These are phyloP conservation scores for Russula emetica DNA, from an alignment of 768 basidiomycete species.

Conservation along the genomic window DNA sequence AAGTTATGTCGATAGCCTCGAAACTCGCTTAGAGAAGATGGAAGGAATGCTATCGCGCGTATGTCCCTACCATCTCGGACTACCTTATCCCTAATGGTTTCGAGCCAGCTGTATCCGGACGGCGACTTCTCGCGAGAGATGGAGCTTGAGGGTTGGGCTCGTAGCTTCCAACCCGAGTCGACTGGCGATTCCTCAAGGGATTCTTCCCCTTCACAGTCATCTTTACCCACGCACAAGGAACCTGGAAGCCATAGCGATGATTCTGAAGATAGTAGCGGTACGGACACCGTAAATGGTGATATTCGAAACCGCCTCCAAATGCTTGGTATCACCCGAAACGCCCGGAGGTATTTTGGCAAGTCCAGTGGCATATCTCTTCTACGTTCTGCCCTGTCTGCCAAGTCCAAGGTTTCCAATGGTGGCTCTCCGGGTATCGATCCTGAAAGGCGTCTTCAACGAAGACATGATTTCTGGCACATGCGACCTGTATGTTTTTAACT, in stretches of 20 bases:
- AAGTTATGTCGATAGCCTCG: constrained; percentile 28
- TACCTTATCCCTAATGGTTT: neutral
- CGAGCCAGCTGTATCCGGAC: constrained; percentile 21
- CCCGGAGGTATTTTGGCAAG: constrained; percentile 26
- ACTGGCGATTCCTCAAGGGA: constrained; percentile 7
- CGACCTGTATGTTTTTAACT: constrained; percentile 14
- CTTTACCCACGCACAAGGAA: neutral
- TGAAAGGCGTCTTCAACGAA: neutral
- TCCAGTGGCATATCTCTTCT: constrained; percentile 25
- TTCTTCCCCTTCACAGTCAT: neutral
- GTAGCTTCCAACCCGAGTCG: constrained; percentile 19
- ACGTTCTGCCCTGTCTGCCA: constrained; percentile 16
- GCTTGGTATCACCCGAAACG: constrained; percentile 9
- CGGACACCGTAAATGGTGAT: constrained; percentile 2
- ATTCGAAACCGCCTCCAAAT: neutral
- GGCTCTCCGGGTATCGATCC: neutral
- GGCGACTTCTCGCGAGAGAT: constrained; percentile 27
- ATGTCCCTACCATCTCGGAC: neutral
- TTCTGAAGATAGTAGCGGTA: constrained; percentile 2
- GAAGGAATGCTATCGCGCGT: constrained; percentile 26
- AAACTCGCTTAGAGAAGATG: constrained; percentile 28
- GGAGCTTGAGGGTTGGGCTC: constrained; percentile 24
- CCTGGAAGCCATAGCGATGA: constrained; percentile 6
- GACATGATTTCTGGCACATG: constrained; percentile 21
- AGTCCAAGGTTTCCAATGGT: constrained; percentile 2